Evolutionary conservation across 345 rosid genomes (phyloP).

Genomic region (Lagerstroemia speciosa): DNA sequence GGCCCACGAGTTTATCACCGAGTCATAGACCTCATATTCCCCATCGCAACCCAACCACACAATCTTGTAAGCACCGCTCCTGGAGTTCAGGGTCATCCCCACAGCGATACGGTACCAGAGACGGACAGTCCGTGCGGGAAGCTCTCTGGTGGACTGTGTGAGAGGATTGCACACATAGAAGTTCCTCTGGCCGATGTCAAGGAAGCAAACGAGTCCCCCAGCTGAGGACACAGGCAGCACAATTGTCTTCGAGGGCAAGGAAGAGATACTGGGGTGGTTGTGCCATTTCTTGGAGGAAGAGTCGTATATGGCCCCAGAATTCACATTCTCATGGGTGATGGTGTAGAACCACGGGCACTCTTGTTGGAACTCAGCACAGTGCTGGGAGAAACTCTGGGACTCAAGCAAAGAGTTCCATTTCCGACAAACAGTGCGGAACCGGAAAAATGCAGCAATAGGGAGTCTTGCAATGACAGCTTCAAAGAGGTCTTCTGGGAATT

Average conservation of each 20-base stretch:
- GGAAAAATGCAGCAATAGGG: conserved; percentile 73
- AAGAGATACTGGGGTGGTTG: conserved; percentile 65
- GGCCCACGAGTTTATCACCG: conserved; percentile 58
- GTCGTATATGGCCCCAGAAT: conserved; percentile 83
- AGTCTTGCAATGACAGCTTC: conserved; percentile 90
- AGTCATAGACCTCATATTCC: conserved; percentile 88
- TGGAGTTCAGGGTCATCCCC: conserved; percentile 72
- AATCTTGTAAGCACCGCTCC: conserved; percentile 63
- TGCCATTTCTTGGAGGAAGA: conserved; percentile 82
- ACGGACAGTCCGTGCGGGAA: conserved; percentile 79
- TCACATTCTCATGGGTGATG: conserved; percentile 75
- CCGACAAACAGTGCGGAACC: conserved; percentile 78
- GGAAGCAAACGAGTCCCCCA: conserved; percentile 93
- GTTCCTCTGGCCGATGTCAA: conserved; percentile 80
- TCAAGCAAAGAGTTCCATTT: conserved; percentile 71
- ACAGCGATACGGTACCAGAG: conserved; percentile 92
- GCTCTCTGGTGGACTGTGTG: conserved; percentile 66
- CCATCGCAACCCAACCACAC: conserved; percentile 93
- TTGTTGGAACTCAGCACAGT: conserved; percentile 49
- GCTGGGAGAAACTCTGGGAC: conserved; percentile 71
- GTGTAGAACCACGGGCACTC: conserved; percentile 82
- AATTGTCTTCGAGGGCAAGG: conserved; percentile 57
- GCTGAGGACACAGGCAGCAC: conserved; percentile 88
- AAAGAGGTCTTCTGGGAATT: conserved; percentile 87
- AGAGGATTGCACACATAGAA: conserved; percentile 92